phyloP scores from a whole-genome alignment of 192 early-diverging fungal genomes.

The Coemansia javaensis region DNA sequence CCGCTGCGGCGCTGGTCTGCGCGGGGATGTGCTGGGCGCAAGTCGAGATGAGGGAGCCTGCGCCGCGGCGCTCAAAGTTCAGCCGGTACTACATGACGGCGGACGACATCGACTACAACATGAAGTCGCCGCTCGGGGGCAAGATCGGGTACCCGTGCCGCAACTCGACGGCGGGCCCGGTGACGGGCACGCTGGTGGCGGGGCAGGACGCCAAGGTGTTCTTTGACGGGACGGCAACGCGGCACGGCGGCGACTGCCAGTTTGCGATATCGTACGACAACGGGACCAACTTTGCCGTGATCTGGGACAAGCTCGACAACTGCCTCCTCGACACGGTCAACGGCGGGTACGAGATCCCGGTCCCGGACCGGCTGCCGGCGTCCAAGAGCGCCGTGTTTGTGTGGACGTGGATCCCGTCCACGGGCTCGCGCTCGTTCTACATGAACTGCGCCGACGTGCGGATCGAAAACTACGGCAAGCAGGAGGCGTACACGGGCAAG shows the following conservation, averaged over 20 bases:
- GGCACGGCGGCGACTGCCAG: slow-evolving; percentile 46
- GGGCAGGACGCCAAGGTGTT: slow-evolving; percentile 49
- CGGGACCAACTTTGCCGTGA: slow-evolving; percentile 53
- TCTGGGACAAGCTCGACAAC: slow-evolving; percentile 50
- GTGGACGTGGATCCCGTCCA: slow-evolving; percentile 39
- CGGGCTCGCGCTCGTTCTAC: slow-evolving; percentile 19
- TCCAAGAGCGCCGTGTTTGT: slow-evolving; percentile 51
- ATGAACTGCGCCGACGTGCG: slow-evolving; percentile 48
- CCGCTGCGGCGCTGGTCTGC: background rate
- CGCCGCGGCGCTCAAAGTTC: slow-evolving; percentile 45
- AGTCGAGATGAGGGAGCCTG: slow-evolving; percentile 41
- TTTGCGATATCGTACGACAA: slow-evolving; percentile 49
- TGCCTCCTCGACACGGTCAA: slow-evolving; percentile 47
- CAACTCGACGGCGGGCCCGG: slow-evolving; percentile 18
- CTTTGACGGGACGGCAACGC: slow-evolving; percentile 43
- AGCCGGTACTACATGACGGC: slow-evolving; percentile 29
- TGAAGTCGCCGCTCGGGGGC: slow-evolving; percentile 36
- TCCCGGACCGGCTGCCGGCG: slow-evolving; percentile 54
- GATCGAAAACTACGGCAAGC: slow-evolving; percentile 40
- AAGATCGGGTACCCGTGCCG: slow-evolving; percentile 39
- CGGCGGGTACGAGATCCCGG: slow-evolving; percentile 39
- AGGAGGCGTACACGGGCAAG: slow-evolving; percentile 32
- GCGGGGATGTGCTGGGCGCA: slow-evolving; percentile 19
- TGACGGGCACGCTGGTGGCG: slow-evolving; percentile 37
- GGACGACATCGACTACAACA: slow-evolving; percentile 47